These are phyloP conservation scores for Diaporthe sp. DNA, from an alignment of 2,329 filamentous ascomycete species.

Conservation along the genomic window DNA sequence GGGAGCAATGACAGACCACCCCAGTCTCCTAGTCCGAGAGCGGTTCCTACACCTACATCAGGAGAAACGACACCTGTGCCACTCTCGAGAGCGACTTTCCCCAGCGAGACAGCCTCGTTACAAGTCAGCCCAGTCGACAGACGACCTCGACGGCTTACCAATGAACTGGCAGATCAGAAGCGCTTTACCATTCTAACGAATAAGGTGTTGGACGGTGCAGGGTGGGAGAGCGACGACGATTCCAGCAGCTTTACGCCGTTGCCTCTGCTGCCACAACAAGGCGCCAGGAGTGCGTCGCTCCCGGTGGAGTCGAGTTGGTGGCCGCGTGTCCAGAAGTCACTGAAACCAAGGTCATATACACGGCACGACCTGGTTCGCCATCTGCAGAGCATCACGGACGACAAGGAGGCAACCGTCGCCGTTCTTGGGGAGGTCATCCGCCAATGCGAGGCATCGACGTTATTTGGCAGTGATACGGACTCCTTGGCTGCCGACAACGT, in stretches of 20 bases:
- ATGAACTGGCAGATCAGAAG: constrained; percentile 28
- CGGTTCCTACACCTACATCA: not conserved
- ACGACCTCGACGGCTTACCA: constrained; percentile 28
- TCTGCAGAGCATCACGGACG: constrained; percentile 21
- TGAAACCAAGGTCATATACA: constrained; percentile 24
- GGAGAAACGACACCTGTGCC: constrained; percentile 15
- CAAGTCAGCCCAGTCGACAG: constrained; percentile 16
- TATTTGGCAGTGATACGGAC: constrained; percentile 47
- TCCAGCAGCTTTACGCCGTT: constrained; percentile 31
- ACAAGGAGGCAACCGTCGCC: constrained; percentile 33
- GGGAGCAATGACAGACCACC: constrained; percentile 30
- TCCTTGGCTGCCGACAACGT: constrained; percentile 47
- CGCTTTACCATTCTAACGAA: constrained; percentile 6
- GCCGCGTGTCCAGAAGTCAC: constrained; percentile 25
- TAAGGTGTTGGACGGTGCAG: constrained; percentile 20
- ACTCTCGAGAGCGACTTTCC: constrained; percentile 7
- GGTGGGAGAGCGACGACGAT: constrained; percentile 27
- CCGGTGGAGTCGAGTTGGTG: constrained; percentile 1
- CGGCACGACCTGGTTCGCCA: constrained; percentile 31
- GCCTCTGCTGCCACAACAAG: constrained; percentile 4
- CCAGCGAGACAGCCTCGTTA: constrained; percentile 5
- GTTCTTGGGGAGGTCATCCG: constrained; percentile 53
- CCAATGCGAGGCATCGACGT: constrained; percentile 45
- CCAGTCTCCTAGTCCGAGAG: constrained; percentile 4
- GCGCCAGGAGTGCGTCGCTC: not conserved